Evolutionary conservation across 2,329 filamentous ascomycete genomes (phyloP).

Genomic region (Leptographium lundbergii): DNA sequence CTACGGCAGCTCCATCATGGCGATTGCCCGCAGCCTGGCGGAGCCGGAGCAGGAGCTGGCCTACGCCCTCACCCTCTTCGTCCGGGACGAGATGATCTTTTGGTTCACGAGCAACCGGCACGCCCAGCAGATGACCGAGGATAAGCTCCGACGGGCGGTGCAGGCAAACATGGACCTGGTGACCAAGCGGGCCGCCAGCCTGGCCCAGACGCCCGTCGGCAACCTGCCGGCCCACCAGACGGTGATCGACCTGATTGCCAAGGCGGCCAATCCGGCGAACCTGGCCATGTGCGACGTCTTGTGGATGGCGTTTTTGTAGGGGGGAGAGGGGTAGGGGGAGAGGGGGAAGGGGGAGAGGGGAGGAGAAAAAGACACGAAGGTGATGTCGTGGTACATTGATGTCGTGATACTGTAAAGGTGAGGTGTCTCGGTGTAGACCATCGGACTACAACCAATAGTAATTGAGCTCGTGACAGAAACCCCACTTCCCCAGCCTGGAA

Average conservation of each 20-base stretch:
- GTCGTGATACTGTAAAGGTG: not conserved
- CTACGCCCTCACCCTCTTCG: constrained; percentile 86
- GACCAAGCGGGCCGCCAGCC: constrained; percentile 75
- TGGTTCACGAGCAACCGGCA: constrained; percentile 82
- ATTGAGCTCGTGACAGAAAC: no score
- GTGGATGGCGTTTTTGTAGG: constrained; percentile 92
- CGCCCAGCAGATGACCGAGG: constrained; percentile 41
- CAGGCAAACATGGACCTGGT: constrained; percentile 72
- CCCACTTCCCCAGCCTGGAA: no score
- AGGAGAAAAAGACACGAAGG: no score
- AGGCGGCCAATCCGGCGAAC: constrained; percentile 84
- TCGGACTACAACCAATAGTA: not conserved
- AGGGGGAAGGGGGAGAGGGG: no score
- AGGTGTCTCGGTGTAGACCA: no score
- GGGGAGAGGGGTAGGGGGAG: no score
- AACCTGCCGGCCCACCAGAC: constrained; percentile 94
- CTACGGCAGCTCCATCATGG: constrained; percentile 91
- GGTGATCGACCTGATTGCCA: constrained; percentile 86
- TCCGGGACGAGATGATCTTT: constrained; percentile 94
- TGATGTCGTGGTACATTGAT: not conserved
- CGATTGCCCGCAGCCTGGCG: constrained; percentile 84
- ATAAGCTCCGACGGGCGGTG: constrained; percentile 53
- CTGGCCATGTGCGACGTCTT: constrained; percentile 79
- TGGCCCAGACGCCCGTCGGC: constrained; percentile 65
- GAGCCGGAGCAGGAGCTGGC: constrained; percentile 86